These are phyloP conservation scores for Hydrangea macrophylla DNA, from an alignment of 148 eudicot species.

Conservation along the genomic window DNA sequence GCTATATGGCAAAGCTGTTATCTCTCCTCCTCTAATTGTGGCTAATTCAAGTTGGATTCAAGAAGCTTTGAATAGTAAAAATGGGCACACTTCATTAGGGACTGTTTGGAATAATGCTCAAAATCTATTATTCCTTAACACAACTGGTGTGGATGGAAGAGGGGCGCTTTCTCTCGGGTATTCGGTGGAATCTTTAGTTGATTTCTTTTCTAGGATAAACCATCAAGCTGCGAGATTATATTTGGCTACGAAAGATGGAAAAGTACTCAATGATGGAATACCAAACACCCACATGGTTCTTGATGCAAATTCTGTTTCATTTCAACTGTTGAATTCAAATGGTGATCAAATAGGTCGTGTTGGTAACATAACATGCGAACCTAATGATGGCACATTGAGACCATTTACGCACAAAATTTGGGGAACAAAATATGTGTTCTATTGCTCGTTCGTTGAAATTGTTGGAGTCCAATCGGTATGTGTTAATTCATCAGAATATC, in stretches of 20 bases:
- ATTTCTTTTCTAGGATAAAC: slow-evolving; percentile 24
- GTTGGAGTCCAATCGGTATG: slow-evolving; percentile 42
- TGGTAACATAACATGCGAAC: slow-evolving; percentile 35
- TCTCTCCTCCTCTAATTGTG: slow-evolving; percentile 10
- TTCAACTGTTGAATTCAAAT: slow-evolving; percentile 15
- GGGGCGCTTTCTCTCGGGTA: slow-evolving; percentile 58
- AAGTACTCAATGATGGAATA: slow-evolving; percentile 26
- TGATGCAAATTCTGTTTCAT: slow-evolving; percentile 13
- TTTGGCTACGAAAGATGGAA: slow-evolving; percentile 40
- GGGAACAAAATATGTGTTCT: slow-evolving; percentile 26
- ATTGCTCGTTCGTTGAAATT: slow-evolving; percentile 44
- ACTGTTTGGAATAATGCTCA: slow-evolving; percentile 26
- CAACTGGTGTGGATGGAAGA: slow-evolving; percentile 23
- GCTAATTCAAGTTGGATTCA: slow-evolving; percentile 32
- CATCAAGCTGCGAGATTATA: slow-evolving; percentile 37
- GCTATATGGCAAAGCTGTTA: slow-evolving; percentile 36
- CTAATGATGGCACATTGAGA: slow-evolving; percentile 17
- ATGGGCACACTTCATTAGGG: slow-evolving; percentile 40
- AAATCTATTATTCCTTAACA: slow-evolving; percentile 27
- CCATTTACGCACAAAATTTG: slow-evolving; percentile 27
- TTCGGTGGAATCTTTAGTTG: slow-evolving; percentile 18
- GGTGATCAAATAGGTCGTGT: slow-evolving; percentile 15
- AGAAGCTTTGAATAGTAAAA: slow-evolving; percentile 30
- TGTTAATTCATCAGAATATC: background rate
- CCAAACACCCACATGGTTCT: slow-evolving; percentile 29